Conservation (phyloP, 768 basidiomycete species). For the Ramaria sp. region DNA sequence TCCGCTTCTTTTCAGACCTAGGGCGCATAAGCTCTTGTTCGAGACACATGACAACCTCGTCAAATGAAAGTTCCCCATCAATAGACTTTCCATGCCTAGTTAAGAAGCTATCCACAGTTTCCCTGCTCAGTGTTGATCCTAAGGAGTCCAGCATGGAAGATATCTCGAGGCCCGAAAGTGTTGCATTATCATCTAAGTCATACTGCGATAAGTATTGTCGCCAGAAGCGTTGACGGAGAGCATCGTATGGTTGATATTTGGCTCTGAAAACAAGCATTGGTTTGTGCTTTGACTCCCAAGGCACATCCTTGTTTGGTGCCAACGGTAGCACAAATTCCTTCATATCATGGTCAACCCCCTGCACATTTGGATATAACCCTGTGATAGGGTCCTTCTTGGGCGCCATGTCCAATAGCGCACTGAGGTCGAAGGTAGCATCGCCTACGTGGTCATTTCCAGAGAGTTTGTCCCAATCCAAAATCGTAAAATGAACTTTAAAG, state of each 20-base stretch:
- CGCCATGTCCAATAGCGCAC: constrained; percentile 55
- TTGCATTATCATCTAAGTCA: constrained; percentile 71
- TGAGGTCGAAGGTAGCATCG: constrained; percentile 59
- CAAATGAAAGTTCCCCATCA: constrained; percentile 63
- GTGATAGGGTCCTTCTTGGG: constrained; percentile 45
- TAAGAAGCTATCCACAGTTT: constrained; percentile 80
- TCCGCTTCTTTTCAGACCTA: constrained; percentile 53
- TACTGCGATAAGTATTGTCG: constrained; percentile 80
- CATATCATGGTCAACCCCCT: constrained; percentile 54
- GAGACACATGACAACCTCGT: constrained; percentile 74
- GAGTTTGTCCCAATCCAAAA: constrained; percentile 97
- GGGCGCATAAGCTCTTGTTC: constrained; percentile 77
- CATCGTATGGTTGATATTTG: constrained; percentile 92
- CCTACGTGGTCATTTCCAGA: constrained; percentile 84
- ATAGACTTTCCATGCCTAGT: constrained; percentile 53
- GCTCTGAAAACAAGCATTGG: constrained; percentile 72
- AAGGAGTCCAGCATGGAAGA: constrained; percentile 95
- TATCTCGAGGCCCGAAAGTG: constrained; percentile 74
- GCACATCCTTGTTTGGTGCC: constrained; percentile 43
- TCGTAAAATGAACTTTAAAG: constrained; percentile 68
- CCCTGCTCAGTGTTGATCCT: constrained; percentile 75
- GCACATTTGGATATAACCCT: constrained; percentile 41
- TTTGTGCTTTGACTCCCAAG: constrained; percentile 64
- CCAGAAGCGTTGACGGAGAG: constrained; percentile 87
- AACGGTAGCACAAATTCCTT: constrained; percentile 61